Conservation (phyloP, 2,329 filamentous ascomycete genomes). For the Sporothrix mexicana region DNA sequence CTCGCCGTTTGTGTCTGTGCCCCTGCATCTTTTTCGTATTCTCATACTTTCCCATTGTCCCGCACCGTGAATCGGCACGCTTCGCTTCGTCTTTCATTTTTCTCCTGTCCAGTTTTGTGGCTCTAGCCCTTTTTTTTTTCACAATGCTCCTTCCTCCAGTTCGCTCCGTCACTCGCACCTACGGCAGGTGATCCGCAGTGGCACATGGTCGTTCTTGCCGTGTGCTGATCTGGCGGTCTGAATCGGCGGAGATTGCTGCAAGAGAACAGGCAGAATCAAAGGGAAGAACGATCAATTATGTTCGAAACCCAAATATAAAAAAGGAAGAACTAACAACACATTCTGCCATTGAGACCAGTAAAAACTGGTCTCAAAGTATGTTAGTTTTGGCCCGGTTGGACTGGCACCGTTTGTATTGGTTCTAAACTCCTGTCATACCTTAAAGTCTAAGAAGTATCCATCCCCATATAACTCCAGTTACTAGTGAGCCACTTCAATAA, state of each 20-base stretch:
- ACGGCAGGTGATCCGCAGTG: conserved; percentile 9
- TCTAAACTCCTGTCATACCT: no score
- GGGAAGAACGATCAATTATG: neutral
- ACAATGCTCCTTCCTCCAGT: conserved; percentile 9
- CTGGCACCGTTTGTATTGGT: neutral
- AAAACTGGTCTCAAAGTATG: neutral
- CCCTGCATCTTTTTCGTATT: conserved; percentile 11
- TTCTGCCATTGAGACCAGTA: no score
- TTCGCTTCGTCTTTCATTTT: neutral
- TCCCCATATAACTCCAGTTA: neutral
- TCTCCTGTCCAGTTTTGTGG: neutral
- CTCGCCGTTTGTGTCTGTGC: neutral
- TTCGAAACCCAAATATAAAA: neutral
- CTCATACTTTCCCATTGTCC: neutral
- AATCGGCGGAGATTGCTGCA: neutral
- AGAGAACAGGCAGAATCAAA: neutral
- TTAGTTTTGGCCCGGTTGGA: neutral
- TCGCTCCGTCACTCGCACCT: neutral
- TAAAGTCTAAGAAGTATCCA: neutral
- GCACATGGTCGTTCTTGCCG: conserved; percentile 9
- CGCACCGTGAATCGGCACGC: conserved; percentile 10
- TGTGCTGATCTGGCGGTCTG: neutral
- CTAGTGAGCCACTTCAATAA: conserved; percentile 10
- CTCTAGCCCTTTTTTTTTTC: neutral
- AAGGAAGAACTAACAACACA: neutral